These are phyloP conservation scores for Scytalidium sp. DNA, from an alignment of 2,329 filamentous ascomycete genomes.

Conservation along the genomic window DNA sequence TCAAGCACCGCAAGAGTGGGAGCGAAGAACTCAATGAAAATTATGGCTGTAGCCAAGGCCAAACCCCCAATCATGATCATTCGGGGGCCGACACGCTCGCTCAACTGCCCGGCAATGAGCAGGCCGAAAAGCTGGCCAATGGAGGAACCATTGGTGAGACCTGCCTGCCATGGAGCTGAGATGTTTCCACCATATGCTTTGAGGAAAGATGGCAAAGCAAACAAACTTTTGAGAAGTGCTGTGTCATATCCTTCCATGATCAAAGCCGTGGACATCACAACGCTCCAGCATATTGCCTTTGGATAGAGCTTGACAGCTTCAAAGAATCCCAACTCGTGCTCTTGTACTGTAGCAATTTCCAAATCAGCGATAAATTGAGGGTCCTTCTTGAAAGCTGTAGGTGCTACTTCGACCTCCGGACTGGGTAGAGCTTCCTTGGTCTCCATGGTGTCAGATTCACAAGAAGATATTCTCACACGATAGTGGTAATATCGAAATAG, in stretches of 20 bases:
- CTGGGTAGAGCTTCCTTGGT: too few relatives aligned
- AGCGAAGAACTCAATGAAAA: constrained; percentile 45
- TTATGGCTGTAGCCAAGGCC: constrained; percentile 37
- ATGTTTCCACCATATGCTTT: constrained; percentile 32
- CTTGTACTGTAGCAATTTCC: constrained; percentile 1
- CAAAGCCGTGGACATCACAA: constrained; percentile 29
- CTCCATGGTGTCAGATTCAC: too few relatives aligned
- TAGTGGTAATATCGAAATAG: too few relatives aligned
- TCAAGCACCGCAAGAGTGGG: constrained; percentile 41
- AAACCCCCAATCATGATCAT: constrained; percentile 42
- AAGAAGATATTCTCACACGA: too few relatives aligned
- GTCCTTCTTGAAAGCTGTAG: not conserved
- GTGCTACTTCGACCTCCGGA: too few relatives aligned
- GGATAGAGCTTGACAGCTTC: constrained; percentile 3
- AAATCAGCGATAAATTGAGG: not conserved
- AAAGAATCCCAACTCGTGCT: constrained; percentile 2
- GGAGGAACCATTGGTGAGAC: constrained; percentile 34
- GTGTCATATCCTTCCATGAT: constrained; percentile 35
- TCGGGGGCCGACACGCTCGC: constrained; percentile 39
- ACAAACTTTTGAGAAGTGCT: constrained; percentile 30
- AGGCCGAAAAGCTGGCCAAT: constrained; percentile 40
- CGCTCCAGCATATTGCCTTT: constrained; percentile 21
- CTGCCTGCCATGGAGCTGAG: constrained; percentile 37
- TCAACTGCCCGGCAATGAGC: constrained; percentile 35
- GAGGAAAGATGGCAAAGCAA: constrained; percentile 24